Percentiles rank a stretch among this genome's conserved stretches.
Evolutionary conservation across 140 eudicot species (phyloP).

Genomic region (Stevia rebaudiana): DNA sequence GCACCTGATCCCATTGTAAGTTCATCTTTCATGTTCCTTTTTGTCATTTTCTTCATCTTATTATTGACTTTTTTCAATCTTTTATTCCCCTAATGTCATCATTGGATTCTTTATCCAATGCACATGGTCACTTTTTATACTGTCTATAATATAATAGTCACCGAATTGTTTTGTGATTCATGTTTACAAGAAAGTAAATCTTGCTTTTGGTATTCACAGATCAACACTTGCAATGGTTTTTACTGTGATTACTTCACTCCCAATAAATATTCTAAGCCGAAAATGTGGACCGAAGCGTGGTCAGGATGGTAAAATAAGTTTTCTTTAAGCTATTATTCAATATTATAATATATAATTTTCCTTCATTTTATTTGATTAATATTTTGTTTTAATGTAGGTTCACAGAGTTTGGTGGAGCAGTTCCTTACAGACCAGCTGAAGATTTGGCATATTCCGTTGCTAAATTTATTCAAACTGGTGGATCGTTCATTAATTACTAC

Average conservation of each 20-base stretch:
- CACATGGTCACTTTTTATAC: slow-evolving; percentile 16
- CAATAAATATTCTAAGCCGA: slow-evolving; percentile 68
- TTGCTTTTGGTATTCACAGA: slow-evolving; percentile 34
- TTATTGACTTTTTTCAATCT: slow-evolving; percentile 13
- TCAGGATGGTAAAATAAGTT: slow-evolving; percentile 68
- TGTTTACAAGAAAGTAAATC: too few relatives aligned
- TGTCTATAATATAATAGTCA: too few relatives aligned
- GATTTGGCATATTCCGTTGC: slow-evolving; percentile 40
- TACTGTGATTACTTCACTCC: slow-evolving; percentile 92
- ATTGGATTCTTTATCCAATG: slow-evolving; percentile 14
- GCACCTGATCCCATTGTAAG: slow-evolving; percentile 98
- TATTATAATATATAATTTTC: too few relatives aligned
- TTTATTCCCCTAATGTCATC: slow-evolving; percentile 8
- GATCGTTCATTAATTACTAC: slow-evolving; percentile 38
- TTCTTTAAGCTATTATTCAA: background rate
- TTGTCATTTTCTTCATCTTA: slow-evolving; percentile 16
- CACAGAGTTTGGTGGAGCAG: slow-evolving; percentile 90
- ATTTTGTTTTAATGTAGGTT: slow-evolving; percentile 43
- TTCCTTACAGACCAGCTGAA: slow-evolving; percentile 77
- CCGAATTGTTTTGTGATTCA: too few relatives aligned
- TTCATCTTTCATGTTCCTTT: slow-evolving; percentile 12
- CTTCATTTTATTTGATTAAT: background rate
- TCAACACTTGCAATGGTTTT: slow-evolving; percentile 82
- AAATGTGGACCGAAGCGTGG: slow-evolving; percentile 97
- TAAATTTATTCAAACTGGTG: slow-evolving; percentile 38